Base-by-base conservation (phyloP, 768 basidiomycete species). In the Pleurotus ostreatus region DNA sequence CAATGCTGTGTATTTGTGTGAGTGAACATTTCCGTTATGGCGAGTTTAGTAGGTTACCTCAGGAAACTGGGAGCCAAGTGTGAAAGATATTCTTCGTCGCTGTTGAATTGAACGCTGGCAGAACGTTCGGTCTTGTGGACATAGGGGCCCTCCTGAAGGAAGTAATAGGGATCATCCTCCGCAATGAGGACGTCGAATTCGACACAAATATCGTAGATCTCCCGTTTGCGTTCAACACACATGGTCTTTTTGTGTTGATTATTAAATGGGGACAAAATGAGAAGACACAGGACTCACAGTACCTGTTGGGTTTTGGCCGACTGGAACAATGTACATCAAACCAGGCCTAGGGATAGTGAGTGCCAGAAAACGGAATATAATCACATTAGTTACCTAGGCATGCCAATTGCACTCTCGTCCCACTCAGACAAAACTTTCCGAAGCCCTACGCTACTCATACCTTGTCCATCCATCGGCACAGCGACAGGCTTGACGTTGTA, bases 281-380 rank as follows among this genome's bases (percentile, higher is more conserved):
- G 4, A 25, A 25, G 4, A 25, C 23, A 25, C 23, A 25, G 23
- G 5, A 72, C 83, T 71, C 57, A 87, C 85, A 20, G 79, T 72
- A 16, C 92, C 92, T 4, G 84, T 86, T 4, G 91, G 92, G 67
- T 94, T 94, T 70, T 94, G 90, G 23, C 89, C 89, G 16, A 89
- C 77, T 0, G 90, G 88, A 12, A 91, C 75, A 3, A 84, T 87
- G 66, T 90, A 90, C 69, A 90, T 76, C 22, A 89, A 78, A 63
- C 80, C 85, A 30, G 88, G 88, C 38, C 86, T 87, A 1, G 51
- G 4, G 48, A n/a, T 37, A 22, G 22, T 53, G 18, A 53, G 16
- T 5, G 39, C 39, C 5, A 20, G 5, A 20, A 55, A 2, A 26
- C n/a, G 13, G 39, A 40, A 39, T 18, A 22, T 13, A 22, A 20